Conservation (phyloP, 2,329 filamentous ascomycete species). For the Lomentospora prolificans region DNA sequence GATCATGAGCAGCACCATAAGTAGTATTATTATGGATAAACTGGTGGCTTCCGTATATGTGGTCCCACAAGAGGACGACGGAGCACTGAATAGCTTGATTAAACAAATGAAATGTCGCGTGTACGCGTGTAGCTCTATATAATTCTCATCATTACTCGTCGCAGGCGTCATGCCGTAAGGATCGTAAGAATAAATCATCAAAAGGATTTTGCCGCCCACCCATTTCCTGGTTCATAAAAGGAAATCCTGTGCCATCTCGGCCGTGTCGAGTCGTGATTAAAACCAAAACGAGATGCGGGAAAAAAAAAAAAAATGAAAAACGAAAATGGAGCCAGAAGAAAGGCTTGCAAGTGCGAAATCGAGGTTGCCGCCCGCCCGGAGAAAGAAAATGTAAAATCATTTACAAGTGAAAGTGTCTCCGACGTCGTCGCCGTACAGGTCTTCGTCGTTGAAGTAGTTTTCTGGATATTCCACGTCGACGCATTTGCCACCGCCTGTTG, state of each 20-base stretch:
- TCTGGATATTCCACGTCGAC: slow-evolving; percentile 14
- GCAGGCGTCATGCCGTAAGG: slow-evolving; percentile 1
- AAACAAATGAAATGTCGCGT: slow-evolving; percentile 1
- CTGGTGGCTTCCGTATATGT: too few relatives aligned
- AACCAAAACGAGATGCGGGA: neutral
- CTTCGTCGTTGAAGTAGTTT: slow-evolving; percentile 17
- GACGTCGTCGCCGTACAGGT: slow-evolving; percentile 14
- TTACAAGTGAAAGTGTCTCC: slow-evolving; percentile 19
- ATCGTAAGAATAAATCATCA: neutral
- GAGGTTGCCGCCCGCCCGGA: neutral
- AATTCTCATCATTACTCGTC: neutral
- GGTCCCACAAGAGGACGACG: too few relatives aligned
- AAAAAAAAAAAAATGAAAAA: neutral
- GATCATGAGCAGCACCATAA: too few relatives aligned
- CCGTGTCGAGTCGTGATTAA: neutral
- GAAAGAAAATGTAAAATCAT: neutral
- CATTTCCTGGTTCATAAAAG: neutral
- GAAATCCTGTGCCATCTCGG: neutral
- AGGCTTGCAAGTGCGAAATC: neutral
- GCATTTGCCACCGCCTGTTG: slow-evolving; percentile 20
- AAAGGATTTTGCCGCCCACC: too few relatives aligned
- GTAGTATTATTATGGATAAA: too few relatives aligned
- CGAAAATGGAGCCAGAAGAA: neutral
- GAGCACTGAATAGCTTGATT: too few relatives aligned
- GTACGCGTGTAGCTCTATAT: neutral